These are phyloP conservation scores for Trichoderma arundinaceum DNA, from an alignment of 2,329 filamentous ascomycete genomes.

Conservation along the genomic window DNA sequence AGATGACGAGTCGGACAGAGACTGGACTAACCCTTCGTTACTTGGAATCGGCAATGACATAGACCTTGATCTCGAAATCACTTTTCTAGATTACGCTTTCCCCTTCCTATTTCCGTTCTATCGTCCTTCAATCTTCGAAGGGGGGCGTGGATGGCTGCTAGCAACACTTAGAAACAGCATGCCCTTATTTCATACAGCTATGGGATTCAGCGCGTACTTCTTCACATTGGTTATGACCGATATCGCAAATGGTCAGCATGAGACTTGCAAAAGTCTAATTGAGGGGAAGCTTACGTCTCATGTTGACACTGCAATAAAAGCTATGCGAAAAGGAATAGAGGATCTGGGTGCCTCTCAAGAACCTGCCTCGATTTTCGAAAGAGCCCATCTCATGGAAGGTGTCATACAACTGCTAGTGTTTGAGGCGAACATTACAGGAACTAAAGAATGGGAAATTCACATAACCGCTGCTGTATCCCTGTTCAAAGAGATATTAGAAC, in stretches of 20 bases:
- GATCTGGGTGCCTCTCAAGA: background rate
- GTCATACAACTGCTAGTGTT: constrained; percentile 54
- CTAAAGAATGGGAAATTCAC: constrained; percentile 41
- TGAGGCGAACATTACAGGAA: constrained; percentile 46
- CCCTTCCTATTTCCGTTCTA: constrained; percentile 64
- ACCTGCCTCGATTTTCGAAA: constrained; percentile 11
- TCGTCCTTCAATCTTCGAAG: constrained; percentile 53
- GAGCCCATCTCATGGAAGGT: constrained; percentile 46
- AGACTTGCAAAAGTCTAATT: background rate
- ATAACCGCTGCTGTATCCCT: constrained; percentile 14
- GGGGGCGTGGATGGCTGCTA: constrained; percentile 59
- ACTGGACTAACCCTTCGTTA: background rate
- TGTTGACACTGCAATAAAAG: constrained; percentile 7
- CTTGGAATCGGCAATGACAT: constrained; percentile 17
- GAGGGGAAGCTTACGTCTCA: constrained; percentile 9
- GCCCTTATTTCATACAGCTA: constrained; percentile 55
- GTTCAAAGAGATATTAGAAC: constrained; percentile 10
- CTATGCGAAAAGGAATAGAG: constrained; percentile 17
- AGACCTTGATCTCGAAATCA: constrained; percentile 18
- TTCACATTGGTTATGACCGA: constrained; percentile 46
- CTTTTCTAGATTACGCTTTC: constrained; percentile 48
- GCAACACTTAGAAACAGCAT: constrained; percentile 55
- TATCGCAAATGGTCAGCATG: constrained; percentile 30
- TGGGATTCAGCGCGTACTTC: constrained; percentile 58
- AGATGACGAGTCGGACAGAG: background rate